These are phyloP conservation scores for Geosmithia flava DNA, from an alignment of 2,329 filamentous ascomycete species.

Conservation along the genomic window DNA sequence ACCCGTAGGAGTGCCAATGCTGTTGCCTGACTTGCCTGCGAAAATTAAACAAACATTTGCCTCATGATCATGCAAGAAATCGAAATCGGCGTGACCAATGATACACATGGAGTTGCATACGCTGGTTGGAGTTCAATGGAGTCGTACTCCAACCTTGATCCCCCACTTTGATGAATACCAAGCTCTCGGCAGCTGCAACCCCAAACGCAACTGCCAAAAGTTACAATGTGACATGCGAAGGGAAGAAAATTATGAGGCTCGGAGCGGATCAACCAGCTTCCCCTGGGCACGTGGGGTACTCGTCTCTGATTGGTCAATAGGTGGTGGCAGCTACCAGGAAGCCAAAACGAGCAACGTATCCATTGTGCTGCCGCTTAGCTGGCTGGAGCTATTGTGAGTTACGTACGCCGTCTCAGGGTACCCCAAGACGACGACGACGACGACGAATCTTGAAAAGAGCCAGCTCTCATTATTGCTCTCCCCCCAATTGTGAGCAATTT, in stretches of 20 bases:
- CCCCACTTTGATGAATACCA: background rate
- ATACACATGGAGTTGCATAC: too few relatives aligned
- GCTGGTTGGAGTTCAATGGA: too few relatives aligned
- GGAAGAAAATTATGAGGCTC: background rate
- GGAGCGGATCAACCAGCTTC: conserved; percentile 1
- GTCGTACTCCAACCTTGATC: too few relatives aligned
- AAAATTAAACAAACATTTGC: too few relatives aligned
- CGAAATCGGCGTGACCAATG: too few relatives aligned
- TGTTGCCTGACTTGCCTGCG: too few relatives aligned
- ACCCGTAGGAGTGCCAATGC: too few relatives aligned
- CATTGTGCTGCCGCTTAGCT: background rate
- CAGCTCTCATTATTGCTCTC: conserved; percentile 2
- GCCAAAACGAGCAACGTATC: conserved; percentile 1
- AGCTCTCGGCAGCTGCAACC: background rate
- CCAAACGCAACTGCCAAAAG: background rate
- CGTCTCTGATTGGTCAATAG: background rate
- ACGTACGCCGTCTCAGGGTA: background rate
- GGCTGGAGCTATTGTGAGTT: background rate
- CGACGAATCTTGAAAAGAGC: background rate
- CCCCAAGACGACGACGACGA: background rate
- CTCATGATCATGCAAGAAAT: too few relatives aligned
- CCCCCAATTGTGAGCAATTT: conserved; percentile 1
- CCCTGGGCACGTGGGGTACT: background rate
- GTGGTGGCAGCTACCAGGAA: background rate
- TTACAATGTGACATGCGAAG: background rate